Evolutionary conservation across 1,284 basidiomycete genomes (phyloP).

Genomic region (Microbotryomycetes sp.): DNA sequence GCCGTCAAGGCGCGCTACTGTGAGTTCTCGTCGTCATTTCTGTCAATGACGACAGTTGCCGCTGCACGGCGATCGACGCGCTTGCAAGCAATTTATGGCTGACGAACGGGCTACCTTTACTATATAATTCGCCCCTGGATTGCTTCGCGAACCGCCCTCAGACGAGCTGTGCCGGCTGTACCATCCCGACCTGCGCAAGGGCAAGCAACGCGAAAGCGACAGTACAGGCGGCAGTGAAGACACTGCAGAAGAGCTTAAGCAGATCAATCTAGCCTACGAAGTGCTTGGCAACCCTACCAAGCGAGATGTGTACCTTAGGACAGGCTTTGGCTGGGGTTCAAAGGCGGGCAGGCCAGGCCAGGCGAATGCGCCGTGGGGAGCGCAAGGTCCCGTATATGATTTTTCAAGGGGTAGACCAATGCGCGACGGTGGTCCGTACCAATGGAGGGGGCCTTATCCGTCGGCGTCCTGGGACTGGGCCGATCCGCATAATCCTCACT

Average conservation of each 20-base stretch:
- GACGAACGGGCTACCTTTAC: too few relatives aligned
- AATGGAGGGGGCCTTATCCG: neutral
- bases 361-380: conserved; percentile 1
- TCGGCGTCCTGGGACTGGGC: conserved; percentile 16
- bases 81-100: too few relatives aligned
- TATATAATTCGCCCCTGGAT: neutral
- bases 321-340: conserved; percentile 28
- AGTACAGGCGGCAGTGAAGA: neutral
- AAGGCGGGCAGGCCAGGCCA: neutral
- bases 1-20: conserved; percentile 19
- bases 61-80: too few relatives aligned
- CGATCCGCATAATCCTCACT: conserved; percentile 25
- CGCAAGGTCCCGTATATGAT: conserved; percentile 16
- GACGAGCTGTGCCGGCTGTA: conserved; percentile 20
- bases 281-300: conserved; percentile 27
- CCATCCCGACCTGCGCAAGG: conserved; percentile 14
- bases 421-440: neutral
- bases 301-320: conserved; percentile 21
- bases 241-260: conserved; percentile 16
- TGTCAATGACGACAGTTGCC: too few relatives aligned
- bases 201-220: neutral
- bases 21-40: too few relatives aligned
- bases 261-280: conserved; percentile 33
- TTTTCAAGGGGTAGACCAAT: conserved; percentile 23
- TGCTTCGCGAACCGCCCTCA: neutral